A percentile compares a stretch with the other conserved stretches of the same genome.
These are phyloP conservation scores for Pascua sp. DNA, from an alignment of 1,284 basidiomycete genomes.

Conservation along the genomic window DNA sequence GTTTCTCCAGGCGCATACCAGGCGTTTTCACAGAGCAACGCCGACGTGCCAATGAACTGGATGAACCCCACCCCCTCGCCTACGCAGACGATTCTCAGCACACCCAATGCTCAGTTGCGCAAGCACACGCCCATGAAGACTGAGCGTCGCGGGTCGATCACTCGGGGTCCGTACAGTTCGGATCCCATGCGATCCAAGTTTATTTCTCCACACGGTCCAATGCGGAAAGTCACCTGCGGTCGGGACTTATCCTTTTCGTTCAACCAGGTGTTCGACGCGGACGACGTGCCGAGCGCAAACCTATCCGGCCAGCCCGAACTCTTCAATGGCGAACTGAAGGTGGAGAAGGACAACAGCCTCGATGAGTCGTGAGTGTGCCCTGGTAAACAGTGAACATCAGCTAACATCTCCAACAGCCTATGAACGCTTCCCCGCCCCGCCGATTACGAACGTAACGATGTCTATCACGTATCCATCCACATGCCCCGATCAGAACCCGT, in stretches of 20 bases:
- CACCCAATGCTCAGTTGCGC: neutral
- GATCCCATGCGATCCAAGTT: neutral
- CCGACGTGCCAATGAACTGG: neutral
- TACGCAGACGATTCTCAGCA: neutral
- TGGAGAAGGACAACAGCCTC: neutral
- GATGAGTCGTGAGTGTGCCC: neutral
- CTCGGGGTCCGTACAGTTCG: slow-evolving; percentile 5
- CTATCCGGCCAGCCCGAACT: slow-evolving; percentile 12
- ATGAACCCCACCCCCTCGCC: neutral
- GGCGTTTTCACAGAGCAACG: neutral
- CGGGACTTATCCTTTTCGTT: neutral
- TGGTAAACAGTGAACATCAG: no score
- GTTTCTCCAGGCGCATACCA: slow-evolving; percentile 26
- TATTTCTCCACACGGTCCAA: neutral
- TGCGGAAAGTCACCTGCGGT: neutral
- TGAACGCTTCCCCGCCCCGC: no score
- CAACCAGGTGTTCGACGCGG: slow-evolving; percentile 4
- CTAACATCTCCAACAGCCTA: no score
- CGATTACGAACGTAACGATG: no score
- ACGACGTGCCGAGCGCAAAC: slow-evolving; percentile 9
- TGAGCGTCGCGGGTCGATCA: slow-evolving; percentile 4
- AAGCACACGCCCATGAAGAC: neutral
- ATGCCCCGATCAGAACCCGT: no score
- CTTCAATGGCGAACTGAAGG: slow-evolving; percentile 9
- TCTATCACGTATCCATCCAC: no score